phyloP scores from a whole-genome alignment of 2,329 filamentous ascomycete genomes.

The Colletotrichum lindemuthianum region DNA sequence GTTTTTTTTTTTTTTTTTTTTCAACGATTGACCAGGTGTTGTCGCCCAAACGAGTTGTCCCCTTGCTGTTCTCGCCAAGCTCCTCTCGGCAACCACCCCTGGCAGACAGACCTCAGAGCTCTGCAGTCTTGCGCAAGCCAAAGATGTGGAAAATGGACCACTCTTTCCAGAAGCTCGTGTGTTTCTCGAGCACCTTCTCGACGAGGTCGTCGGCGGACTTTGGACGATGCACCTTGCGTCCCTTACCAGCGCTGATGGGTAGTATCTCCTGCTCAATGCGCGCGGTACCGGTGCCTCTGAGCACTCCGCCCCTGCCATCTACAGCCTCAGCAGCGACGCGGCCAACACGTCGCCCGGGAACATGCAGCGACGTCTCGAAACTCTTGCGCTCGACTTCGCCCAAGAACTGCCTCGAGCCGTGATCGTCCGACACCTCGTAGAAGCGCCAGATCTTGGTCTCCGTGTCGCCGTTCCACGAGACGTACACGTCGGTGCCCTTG shows the following conservation, averaged over 20 bases:
- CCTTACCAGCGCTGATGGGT: constrained; percentile 14
- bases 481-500: constrained; percentile 35
- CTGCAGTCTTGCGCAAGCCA: constrained; percentile 5
- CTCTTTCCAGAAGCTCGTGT: constrained; percentile 14
- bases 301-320: constrained; percentile 5
- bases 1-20: no score
- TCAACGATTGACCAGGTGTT: no score
- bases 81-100: neutral
- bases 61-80: no score
- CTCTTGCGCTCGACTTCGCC: constrained; percentile 21
- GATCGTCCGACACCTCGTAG: constrained; percentile 37
- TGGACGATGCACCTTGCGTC: constrained; percentile 3
- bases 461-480: constrained; percentile 51
- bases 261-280: constrained; percentile 9
- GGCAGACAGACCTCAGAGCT: constrained; percentile 6
- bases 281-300: constrained; percentile 3
- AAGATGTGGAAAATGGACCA: constrained; percentile 3
- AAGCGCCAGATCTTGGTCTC: constrained; percentile 46
- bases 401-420: constrained; percentile 15
- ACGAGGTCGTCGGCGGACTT: neutral
- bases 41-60: no score
- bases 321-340: constrained; percentile 16
- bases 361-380: constrained; percentile 27
- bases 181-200: neutral
- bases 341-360: neutral